These are phyloP conservation scores for Pachyrhizus erosus DNA, from an alignment of 306 rosid species.

Conservation along the genomic window DNA sequence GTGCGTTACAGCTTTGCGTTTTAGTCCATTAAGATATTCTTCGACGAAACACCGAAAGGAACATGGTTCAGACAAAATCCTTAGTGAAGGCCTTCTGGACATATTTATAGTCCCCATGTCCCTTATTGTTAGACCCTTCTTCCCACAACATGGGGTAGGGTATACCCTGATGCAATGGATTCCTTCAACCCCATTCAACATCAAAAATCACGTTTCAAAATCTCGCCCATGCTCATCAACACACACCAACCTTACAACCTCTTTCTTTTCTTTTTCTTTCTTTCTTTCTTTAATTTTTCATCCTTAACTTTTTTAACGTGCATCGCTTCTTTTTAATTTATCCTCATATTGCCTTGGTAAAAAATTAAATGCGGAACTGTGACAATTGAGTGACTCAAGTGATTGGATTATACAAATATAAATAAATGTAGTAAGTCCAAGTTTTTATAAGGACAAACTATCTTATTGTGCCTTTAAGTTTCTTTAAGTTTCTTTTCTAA, in stretches of 20 bases:
- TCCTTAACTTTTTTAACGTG: background rate
- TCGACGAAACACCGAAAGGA: conserved; percentile 37
- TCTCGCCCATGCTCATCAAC: conserved; percentile 40
- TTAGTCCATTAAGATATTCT: conserved; percentile 43
- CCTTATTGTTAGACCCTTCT: conserved; percentile 37
- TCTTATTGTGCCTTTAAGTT: background rate
- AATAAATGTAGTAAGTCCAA: background rate
- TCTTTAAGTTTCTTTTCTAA: too few species aligned
- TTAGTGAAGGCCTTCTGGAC: conserved; percentile 9
- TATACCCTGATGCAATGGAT: conserved; percentile 21
- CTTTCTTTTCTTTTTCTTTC: background rate
- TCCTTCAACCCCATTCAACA: conserved; percentile 36
- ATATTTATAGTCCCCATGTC: conserved; percentile 50
- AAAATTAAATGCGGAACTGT: too few species aligned
- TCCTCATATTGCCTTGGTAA: too few species aligned
- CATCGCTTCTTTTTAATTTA: too few species aligned
- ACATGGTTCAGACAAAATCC: conserved; percentile 50
- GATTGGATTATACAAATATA: too few species aligned
- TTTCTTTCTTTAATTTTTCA: background rate
- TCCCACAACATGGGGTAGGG: conserved; percentile 16
- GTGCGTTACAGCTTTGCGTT: conserved; percentile 49
- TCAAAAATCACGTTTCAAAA: conserved; percentile 32
- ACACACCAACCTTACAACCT: background rate
- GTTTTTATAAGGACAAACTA: background rate
- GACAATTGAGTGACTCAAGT: too few species aligned